Evolutionary conservation across 1,284 basidiomycete species (phyloP).

Genomic region (Exobasidium rhododendri): DNA sequence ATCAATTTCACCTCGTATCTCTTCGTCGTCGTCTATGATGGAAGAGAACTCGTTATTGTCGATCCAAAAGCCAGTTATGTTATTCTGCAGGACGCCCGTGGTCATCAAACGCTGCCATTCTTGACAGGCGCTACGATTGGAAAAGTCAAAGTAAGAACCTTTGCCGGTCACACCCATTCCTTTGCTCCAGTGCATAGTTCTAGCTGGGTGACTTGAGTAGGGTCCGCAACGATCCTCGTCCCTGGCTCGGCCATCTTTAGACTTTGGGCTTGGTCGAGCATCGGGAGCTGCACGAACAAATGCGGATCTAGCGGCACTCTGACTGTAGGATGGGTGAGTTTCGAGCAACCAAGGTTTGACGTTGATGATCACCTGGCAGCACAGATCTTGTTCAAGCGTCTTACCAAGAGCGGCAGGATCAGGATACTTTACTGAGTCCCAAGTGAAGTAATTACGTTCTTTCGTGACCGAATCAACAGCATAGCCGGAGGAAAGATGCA

Average conservation of each 20-base stretch:
- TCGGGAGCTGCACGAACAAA: constrained; percentile 24
- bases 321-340: constrained; percentile 18
- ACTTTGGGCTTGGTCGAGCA: constrained; percentile 12
- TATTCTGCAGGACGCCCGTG: constrained; percentile 18
- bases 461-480: constrained; percentile 21
- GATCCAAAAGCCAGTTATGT: constrained; percentile 31
- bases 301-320: constrained; percentile 9
- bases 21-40: constrained; percentile 26
- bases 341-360: constrained; percentile 31
- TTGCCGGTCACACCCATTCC: constrained; percentile 20
- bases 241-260: neutral
- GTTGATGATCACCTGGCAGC: constrained; percentile 29
- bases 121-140: constrained; percentile 3
- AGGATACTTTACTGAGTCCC: constrained; percentile 22
- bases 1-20: constrained; percentile 17
- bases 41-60: constrained; percentile 36
- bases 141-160: constrained; percentile 23
- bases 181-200: constrained; percentile 18
- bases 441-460: constrained; percentile 24
- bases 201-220: constrained; percentile 1
- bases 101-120: constrained; percentile 20
- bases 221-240: constrained; percentile 11
- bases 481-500: constrained; percentile 27
- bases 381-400: constrained; percentile 16
- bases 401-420: constrained; percentile 19